phyloP scores from a whole-genome alignment of 2,329 filamentous ascomycete genomes.

The Xylaria sp. region DNA sequence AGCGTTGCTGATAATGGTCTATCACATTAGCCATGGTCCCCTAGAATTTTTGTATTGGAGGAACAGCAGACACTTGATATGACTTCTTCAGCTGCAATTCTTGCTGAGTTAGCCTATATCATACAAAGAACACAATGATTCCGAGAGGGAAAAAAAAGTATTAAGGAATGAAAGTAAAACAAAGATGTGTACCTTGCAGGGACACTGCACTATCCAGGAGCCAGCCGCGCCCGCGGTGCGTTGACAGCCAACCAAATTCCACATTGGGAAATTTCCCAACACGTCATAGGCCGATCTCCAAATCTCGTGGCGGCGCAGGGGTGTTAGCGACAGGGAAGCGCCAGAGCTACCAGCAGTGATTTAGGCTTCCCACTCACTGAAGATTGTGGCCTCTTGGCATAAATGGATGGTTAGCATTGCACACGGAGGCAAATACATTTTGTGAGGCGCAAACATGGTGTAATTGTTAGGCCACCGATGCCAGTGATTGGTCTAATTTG shows the following conservation, averaged over 20 bases:
- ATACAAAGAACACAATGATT: background rate
- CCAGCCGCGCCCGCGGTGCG: constrained; percentile 13
- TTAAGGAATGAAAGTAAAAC: too few species aligned
- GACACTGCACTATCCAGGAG: background rate
- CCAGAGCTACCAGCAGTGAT: constrained; percentile 7
- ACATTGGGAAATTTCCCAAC: constrained; percentile 34
- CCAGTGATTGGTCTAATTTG: constrained; percentile 20
- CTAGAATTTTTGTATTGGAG: background rate
- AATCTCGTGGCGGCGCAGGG: constrained; percentile 28
- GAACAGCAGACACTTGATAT: background rate
- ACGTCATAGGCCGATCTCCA: constrained; percentile 27
- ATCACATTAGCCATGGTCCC: background rate
- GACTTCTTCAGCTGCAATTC: background rate
- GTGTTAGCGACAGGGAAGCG: constrained; percentile 23
- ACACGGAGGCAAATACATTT: constrained; percentile 28
- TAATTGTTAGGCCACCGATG: background rate
- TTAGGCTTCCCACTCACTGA: background rate
- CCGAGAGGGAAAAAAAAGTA: background rate
- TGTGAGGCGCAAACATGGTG: constrained; percentile 23
- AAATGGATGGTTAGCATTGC: constrained; percentile 29
- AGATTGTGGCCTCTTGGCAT: background rate
- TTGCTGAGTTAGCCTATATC: background rate
- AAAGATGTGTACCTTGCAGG: background rate
- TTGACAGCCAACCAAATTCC: constrained; percentile 35
- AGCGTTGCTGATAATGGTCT: background rate